Base-by-base conservation (phyloP, 192 early-diverging fungal genomes). In the Coemansia sp. region DNA sequence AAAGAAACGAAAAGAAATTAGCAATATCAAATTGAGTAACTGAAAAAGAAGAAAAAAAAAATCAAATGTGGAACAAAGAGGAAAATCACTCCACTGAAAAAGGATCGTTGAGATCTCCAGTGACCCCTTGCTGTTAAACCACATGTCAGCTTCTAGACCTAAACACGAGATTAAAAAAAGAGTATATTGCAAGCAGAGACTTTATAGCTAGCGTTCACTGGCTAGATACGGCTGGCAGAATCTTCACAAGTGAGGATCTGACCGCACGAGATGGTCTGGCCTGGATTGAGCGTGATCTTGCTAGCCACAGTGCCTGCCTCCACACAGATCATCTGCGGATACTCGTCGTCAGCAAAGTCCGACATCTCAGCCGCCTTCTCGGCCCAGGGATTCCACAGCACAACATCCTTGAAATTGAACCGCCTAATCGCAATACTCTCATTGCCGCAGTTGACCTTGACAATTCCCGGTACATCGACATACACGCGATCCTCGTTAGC, bases 351-450 rank as follows among this genome's bases (percentile, higher is more conserved):
- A 19, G 80, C 94, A 84, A 97, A 94, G 76, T 99, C 97, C 11
- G 84, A 87, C 91, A 99, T 92, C n/a, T 80, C 89, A 43, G 85
- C 76, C 11, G 97, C 91, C 82, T 94, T 96, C 39, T 93, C 93
- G 16, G 86, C 85, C 97, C 97, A 99, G 7, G 95, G 95, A 68
- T 99, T 99, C 97, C 97, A 99, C 33, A 97, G 90, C 40, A 97
- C 82, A 79, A 84, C 66, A 61, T 89, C 87, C 40, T 65, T 71
- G 66, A 85, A 80, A 70, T 82, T 75, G 67, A 77, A 75, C 33
- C 73, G 59, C 61, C 67, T 70, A 47, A 82, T 30, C 61, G 39
- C 28, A 4, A 82, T 59, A 14, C 55, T 46, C 60, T 73, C 68
- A 16, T 49, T 58, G 8, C 69, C 82, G 19, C 62, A 73, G 35